Evolutionary conservation across 768 basidiomycete genomes (phyloP), one percentile per base, ranked within the genome.

Genomic region (Lyophyllum shimeji): DNA sequence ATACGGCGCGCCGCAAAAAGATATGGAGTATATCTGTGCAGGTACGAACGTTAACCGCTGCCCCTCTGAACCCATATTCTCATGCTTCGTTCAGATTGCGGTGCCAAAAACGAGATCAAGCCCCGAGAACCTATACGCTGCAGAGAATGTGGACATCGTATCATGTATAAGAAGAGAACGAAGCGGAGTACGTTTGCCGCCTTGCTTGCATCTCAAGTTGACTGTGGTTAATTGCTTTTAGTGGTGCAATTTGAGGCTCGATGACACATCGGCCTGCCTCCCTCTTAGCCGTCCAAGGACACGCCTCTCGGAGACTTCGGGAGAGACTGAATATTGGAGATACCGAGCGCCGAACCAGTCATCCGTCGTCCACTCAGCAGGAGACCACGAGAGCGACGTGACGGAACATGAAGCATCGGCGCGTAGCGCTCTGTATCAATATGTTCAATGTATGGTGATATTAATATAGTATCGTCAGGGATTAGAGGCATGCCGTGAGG

Each of bases 151-250:
- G 96, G 96, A 2, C 96, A 98, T 72, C 86, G 96, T 50, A 96
- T 98, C 69, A 95, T 98, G 93, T 98, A 97, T 75, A 98, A 98
- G 76, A 97, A 95, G 72, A 78, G 96, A 65, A 96, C 95, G 21
- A 91, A 83, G 67, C 80, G 93, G 79, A 95, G 96, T 98, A 64
- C 69, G 94, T 76, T 23, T 43, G 31, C 18, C 13, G 45, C 48
- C 43, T 51, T 33, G 42, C 18, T 49, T 61, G 33, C 57, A 17
- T 20, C 27, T 53, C 44, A 37, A 8, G n/a, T 25, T 49, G 2
- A 31, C 29, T 23, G 24, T 50, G 7, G 52, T 52, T 51, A 17
- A 63, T 50, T 20, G 37, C 40, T 60, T 53, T 57, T 59, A 89
- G 88, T 90, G 87, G 87, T 89, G 2, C 88, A 90, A 75, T 89